These are phyloP conservation scores for Skeletonema menzelii DNA, from an alignment of 108 stramenopile species.

Conservation along the genomic window DNA sequence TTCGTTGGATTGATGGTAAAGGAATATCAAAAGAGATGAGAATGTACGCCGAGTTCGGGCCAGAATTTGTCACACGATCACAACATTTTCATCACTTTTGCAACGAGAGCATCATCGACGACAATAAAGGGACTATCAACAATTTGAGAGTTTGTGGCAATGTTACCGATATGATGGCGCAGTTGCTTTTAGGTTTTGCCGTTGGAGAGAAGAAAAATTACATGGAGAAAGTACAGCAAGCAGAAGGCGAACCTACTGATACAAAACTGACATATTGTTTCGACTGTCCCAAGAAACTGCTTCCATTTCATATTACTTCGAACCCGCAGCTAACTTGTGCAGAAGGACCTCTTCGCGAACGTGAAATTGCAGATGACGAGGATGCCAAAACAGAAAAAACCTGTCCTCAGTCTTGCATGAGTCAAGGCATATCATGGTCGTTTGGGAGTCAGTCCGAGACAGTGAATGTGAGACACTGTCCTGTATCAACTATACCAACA, in stretches of 20 bases:
- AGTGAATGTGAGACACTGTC: conserved; percentile 29
- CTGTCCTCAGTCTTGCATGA: conserved; percentile 25
- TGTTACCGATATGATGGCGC: conserved; percentile 37
- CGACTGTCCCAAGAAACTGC: conserved; percentile 27
- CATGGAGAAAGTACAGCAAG: not conserved
- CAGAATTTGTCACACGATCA: conserved; percentile 24
- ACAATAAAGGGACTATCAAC: not conserved
- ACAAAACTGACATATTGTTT: conserved; percentile 17
- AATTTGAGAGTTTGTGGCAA: conserved; percentile 30
- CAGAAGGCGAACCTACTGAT: not conserved
- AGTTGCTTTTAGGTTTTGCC: conserved; percentile 32
- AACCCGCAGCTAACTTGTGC: conserved; percentile 27
- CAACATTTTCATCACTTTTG: conserved; percentile 47
- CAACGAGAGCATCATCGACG: not conserved
- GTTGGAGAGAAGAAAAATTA: conserved; percentile 18
- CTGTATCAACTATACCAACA: not conserved
- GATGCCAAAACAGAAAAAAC: not conserved
- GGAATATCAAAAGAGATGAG: conserved; percentile 41
- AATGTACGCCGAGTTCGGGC: conserved; percentile 28
- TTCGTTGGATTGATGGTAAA: conserved; percentile 39
- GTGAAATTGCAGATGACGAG: not conserved
- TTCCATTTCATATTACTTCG: conserved; percentile 38
- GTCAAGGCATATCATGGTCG: conserved; percentile 3
- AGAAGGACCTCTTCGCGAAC: conserved; percentile 7
- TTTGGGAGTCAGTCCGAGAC: conserved; percentile 35